Percentiles rank a stretch among this genome's conserved stretches.
phyloP scores from a whole-genome alignment of 2,329 filamentous ascomycete species.

The Nectriaceae sp. region DNA sequence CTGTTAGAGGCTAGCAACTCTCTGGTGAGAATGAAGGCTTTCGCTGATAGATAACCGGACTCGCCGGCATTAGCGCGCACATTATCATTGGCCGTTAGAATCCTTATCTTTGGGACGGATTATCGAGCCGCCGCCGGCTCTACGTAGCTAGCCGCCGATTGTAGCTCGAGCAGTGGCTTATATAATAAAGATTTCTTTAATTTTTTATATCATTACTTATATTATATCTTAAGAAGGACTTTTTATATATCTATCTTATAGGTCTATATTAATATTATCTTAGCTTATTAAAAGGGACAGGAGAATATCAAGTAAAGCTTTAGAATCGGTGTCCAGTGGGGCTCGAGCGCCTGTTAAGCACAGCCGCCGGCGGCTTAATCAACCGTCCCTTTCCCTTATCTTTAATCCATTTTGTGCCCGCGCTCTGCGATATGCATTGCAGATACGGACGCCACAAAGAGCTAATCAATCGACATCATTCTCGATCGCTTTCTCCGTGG shows the following conservation, averaged over 20 bases:
- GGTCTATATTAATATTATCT: neutral
- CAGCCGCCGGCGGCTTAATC: too few species aligned
- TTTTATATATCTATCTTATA: neutral
- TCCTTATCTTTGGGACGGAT: neutral
- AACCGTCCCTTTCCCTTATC: neutral
- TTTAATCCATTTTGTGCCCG: neutral
- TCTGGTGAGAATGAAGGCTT: neutral
- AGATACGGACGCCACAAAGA: too few species aligned
- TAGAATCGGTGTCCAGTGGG: too few species aligned
- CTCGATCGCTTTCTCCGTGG: too few species aligned
- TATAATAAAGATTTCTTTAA: neutral
- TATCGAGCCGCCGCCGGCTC: too few species aligned
- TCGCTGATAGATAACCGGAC: neutral
- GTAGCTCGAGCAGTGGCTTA: neutral
- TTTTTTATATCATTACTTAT: neutral
- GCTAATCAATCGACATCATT: too few species aligned
- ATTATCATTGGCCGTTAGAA: too few species aligned
- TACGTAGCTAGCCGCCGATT: too few species aligned
- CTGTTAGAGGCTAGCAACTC: too few species aligned
- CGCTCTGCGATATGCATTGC: neutral
- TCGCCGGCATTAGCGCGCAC: too few species aligned
- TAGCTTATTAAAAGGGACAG: neutral
- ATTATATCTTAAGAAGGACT: neutral
- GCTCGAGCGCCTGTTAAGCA: too few species aligned
- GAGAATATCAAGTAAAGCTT: neutral